A percentile compares a stretch with the other conserved stretches of the same genome.
These are phyloP conservation scores for Populus pruinosa DNA, from an alignment of 345 rosid species.

Conservation along the genomic window DNA sequence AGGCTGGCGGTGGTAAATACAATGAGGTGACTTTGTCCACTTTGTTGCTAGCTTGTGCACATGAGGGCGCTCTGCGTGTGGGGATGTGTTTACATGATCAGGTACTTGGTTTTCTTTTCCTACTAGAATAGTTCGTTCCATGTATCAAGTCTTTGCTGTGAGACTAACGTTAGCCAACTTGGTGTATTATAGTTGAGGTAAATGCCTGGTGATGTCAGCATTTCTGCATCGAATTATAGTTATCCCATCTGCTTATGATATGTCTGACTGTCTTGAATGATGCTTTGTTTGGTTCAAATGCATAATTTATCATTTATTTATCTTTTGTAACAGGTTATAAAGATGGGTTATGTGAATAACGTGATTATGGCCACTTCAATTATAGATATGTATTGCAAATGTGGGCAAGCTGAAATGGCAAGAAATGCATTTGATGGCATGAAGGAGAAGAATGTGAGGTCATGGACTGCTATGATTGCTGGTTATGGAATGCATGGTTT, in stretches of 20 bases:
- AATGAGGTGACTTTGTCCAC: slow-evolving; percentile 71
- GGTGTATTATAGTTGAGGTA: background rate
- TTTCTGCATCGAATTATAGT: background rate
- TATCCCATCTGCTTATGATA: background rate
- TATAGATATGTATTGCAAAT: slow-evolving; percentile 87
- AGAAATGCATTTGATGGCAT: slow-evolving; percentile 58
- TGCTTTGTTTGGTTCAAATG: background rate
- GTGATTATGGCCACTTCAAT: slow-evolving; percentile 68
- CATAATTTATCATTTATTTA: slow-evolving; percentile 7
- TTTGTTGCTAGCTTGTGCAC: slow-evolving; percentile 63
- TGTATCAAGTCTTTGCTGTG: background rate
- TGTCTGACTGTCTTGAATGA: background rate
- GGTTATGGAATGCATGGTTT: slow-evolving; percentile 88
- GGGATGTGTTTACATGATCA: slow-evolving; percentile 78
- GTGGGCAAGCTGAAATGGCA: slow-evolving; percentile 68
- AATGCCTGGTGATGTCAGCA: background rate
- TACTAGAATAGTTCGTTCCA: background rate
- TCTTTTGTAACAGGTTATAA: slow-evolving; percentile 51
- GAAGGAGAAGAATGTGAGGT: slow-evolving; percentile 70
- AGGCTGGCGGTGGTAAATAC: slow-evolving; percentile 37
- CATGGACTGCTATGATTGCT: slow-evolving; percentile 85
- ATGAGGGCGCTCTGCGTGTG: slow-evolving; percentile 53
- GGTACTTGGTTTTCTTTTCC: slow-evolving; percentile 35
- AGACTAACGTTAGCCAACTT: background rate
- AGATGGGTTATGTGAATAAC: slow-evolving; percentile 61